Conservation (phyloP, 805 yeast genomes). For the Isabelozyma gotoi region DNA sequence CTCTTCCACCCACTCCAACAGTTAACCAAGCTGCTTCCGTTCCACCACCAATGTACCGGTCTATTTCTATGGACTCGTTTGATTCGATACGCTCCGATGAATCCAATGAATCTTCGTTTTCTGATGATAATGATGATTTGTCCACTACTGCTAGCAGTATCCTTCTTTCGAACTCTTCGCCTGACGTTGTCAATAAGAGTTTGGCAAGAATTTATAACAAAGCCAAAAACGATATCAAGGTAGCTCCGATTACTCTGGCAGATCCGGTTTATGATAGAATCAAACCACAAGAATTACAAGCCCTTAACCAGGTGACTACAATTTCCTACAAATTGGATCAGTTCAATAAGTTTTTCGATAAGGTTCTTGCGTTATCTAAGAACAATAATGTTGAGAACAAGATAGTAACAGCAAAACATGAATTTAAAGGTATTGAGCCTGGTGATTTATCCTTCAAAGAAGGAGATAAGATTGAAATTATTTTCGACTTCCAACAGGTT, state of each 20-base stretch:
- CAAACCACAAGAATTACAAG: constrained; percentile 4
- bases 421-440: constrained; percentile 30
- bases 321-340: constrained; percentile 24
- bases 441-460: constrained; percentile 37
- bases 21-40: constrained; percentile 1
- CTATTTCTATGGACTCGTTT: constrained; percentile 9
- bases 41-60: background rate
- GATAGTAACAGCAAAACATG: constrained; percentile 16
- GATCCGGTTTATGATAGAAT: constrained; percentile 6
- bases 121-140: constrained; percentile 8
- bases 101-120: constrained; percentile 7
- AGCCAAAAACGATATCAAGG: constrained; percentile 31
- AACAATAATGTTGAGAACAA: constrained; percentile 1
- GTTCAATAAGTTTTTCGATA: constrained; percentile 21
- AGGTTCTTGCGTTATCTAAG: constrained; percentile 5
- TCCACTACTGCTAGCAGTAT: constrained; percentile 17
- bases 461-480: constrained; percentile 33
- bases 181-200: constrained; percentile 16
- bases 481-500: constrained; percentile 29
- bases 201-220: constrained; percentile 29
- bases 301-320: constrained; percentile 17
- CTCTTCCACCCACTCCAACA: background rate
- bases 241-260: constrained; percentile 23
- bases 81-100: constrained; percentile 6
- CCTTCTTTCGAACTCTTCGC: constrained; percentile 10